phyloP scores from a whole-genome alignment of 2,329 filamentous ascomycete species.

The Cercospora zeae-maydis region DNA sequence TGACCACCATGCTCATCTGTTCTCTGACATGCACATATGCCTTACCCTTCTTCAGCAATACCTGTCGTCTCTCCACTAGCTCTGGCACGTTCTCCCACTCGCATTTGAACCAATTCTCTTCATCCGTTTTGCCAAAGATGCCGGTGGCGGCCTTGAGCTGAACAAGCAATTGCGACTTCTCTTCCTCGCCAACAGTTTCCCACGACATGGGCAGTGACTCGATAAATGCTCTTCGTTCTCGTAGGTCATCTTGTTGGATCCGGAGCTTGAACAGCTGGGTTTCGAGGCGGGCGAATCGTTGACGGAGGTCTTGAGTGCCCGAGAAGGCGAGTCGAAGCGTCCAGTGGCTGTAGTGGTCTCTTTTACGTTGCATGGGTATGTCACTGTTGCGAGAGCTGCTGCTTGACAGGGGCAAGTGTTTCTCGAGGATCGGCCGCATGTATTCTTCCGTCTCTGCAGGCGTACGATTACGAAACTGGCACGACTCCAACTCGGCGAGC shows the following conservation, averaged over 20 bases:
- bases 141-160: conserved; percentile 60
- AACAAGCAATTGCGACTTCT: conserved; percentile 64
- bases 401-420: conserved; percentile 75
- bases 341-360: conserved; percentile 97
- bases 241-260: conserved; percentile 69
- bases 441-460: conserved; percentile 76
- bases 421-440: conserved; percentile 82
- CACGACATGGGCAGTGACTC: conserved; percentile 74
- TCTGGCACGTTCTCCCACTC: conserved; percentile 94
- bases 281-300: conserved; percentile 82
- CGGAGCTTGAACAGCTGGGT: conserved; percentile 83
- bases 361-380: conserved; percentile 72
- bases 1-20: conserved; percentile 82
- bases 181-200: conserved; percentile 75
- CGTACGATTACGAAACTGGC: conserved; percentile 87
- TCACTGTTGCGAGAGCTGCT: conserved; percentile 62
- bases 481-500: conserved; percentile 84
- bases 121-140: conserved; percentile 55
- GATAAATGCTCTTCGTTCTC: conserved; percentile 74
- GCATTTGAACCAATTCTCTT: conserved; percentile 92
- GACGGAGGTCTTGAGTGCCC: conserved; percentile 81
- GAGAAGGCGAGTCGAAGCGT: conserved; percentile 92
- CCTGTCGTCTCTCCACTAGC: conserved; percentile 72
- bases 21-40: conserved; percentile 87
- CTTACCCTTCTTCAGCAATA: conserved; percentile 74